These are phyloP conservation scores for Clarireedia homoeocarpa DNA, from an alignment of 2,329 filamentous ascomycete species.

Conservation along the genomic window DNA sequence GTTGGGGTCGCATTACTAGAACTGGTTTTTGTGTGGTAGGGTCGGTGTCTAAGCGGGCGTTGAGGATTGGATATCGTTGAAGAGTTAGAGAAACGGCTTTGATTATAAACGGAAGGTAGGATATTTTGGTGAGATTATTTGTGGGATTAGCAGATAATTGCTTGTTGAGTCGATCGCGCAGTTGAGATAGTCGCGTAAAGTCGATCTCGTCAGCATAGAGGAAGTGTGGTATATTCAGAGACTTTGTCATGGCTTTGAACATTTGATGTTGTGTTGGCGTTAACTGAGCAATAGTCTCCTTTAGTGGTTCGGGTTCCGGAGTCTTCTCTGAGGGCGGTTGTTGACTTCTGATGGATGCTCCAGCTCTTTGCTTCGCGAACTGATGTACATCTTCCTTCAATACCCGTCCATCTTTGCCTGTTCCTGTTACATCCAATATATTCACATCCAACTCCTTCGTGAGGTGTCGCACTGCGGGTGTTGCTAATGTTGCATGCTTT, in stretches of 20 bases:
- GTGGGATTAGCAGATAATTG: slow-evolving; percentile 37
- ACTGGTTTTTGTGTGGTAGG: slow-evolving; percentile 53
- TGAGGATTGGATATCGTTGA: slow-evolving; percentile 75
- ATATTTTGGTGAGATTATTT: slow-evolving; percentile 56
- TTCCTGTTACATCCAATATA: slow-evolving; percentile 72
- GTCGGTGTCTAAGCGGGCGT: slow-evolving; percentile 68
- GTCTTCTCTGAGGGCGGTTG: slow-evolving; percentile 10
- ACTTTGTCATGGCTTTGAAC: slow-evolving; percentile 97
- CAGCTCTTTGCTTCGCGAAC: slow-evolving; percentile 51
- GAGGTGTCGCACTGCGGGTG: slow-evolving; percentile 84
- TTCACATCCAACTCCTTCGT: slow-evolving; percentile 72
- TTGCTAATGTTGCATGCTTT: slow-evolving; percentile 70
- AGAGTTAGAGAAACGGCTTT: slow-evolving; percentile 88
- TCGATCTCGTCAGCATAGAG: slow-evolving; percentile 88
- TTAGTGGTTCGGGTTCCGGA: slow-evolving; percentile 36
- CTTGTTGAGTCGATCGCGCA: slow-evolving; percentile 69
- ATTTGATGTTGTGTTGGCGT: slow-evolving; percentile 81
- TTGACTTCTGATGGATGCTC: slow-evolving; percentile 22
- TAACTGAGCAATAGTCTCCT: slow-evolving; percentile 62
- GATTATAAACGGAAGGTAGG: slow-evolving; percentile 89
- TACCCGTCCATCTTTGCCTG: slow-evolving; percentile 84
- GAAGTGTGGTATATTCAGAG: slow-evolving; percentile 87
- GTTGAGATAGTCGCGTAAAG: slow-evolving; percentile 63
- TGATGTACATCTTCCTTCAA: slow-evolving; percentile 84
- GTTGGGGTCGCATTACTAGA: slow-evolving; percentile 70